Conservation (phyloP, 371 early-diverging fungal species). For the Mortierella sp. region DNA sequence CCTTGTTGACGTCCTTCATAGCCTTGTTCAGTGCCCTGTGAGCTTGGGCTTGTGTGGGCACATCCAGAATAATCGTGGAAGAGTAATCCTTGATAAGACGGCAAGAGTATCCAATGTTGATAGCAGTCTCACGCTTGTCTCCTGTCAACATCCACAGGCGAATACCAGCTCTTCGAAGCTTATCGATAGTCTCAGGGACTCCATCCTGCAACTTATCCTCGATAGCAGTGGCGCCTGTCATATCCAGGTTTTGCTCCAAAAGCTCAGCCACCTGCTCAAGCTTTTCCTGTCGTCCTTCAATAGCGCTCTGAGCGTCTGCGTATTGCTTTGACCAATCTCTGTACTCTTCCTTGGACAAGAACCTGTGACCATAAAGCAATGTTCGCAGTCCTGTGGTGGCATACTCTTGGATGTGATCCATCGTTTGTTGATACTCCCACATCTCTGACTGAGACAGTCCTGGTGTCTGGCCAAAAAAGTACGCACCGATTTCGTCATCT, state of each 20-base stretch:
- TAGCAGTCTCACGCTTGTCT: slow-evolving; percentile 98
- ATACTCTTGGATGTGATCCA: slow-evolving; percentile 71
- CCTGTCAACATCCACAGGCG: slow-evolving; percentile 99
- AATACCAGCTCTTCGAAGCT: slow-evolving; percentile 91
- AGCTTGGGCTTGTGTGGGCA: slow-evolving; percentile 43
- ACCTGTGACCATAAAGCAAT: slow-evolving; percentile 85
- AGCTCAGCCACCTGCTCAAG: slow-evolving; percentile 86
- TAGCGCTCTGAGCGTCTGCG: slow-evolving; percentile 82
- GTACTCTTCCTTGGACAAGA: slow-evolving; percentile 82
- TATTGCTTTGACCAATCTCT: slow-evolving; percentile 81
- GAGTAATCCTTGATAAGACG: slow-evolving; percentile 70
- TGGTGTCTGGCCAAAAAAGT: slow-evolving; percentile 52
- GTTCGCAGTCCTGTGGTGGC: slow-evolving; percentile 93
- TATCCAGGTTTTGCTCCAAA: slow-evolving; percentile 77
- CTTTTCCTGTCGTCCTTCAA: slow-evolving; percentile 83
- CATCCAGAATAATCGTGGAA: slow-evolving; percentile 52
- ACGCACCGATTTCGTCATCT: slow-evolving; percentile 44
- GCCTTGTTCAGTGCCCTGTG: slow-evolving; percentile 60
- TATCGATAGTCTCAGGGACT: slow-evolving; percentile 94
- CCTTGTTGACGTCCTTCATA: slow-evolving; percentile 57
- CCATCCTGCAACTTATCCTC: slow-evolving; percentile 95
- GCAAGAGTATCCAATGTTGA: slow-evolving; percentile 94
- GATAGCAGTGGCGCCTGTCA: slow-evolving; percentile 92
- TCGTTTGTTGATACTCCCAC: slow-evolving; percentile 60
- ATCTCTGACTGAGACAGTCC: slow-evolving; percentile 51